Conservation (phyloP, 2,329 filamentous ascomycete genomes). For the Hirsutella minnesotensis region DNA sequence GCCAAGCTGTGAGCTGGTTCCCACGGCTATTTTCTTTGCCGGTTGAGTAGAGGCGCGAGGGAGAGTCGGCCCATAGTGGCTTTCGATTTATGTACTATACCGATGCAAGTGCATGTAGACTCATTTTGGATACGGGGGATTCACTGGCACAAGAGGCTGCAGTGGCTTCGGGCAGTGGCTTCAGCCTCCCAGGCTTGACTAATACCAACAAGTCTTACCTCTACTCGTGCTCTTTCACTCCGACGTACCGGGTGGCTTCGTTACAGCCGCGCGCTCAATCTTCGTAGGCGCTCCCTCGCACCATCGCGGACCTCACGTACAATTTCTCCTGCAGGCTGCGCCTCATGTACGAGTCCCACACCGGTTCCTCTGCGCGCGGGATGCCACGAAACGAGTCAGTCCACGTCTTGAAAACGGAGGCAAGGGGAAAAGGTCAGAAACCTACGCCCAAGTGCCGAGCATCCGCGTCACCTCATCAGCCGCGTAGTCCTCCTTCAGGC, state of each 20-base stretch:
- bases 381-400: neutral
- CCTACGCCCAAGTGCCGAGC: constrained; percentile 26
- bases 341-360: constrained; percentile 31
- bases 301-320: constrained; percentile 27
- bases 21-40: neutral
- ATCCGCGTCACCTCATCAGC: constrained; percentile 19
- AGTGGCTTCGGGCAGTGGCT: too few relatives aligned
- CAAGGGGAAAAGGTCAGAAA: too few relatives aligned
- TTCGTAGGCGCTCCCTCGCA: constrained; percentile 21
- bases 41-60: too few relatives aligned
- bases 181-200: too few relatives aligned
- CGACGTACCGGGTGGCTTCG: too few relatives aligned
- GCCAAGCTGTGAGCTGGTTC: constrained; percentile 59
- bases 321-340: constrained; percentile 28
- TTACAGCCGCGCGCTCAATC: constrained; percentile 9
- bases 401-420: neutral
- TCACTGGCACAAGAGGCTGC: too few relatives aligned
- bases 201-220: too few relatives aligned
- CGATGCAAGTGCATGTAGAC: neutral
- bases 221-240: too few relatives aligned
- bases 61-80: too few relatives aligned
- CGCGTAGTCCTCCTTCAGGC: constrained; percentile 24
- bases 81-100: neutral
- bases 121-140: too few relatives aligned
- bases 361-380: constrained; percentile 23